Conservation (phyloP, 148 eudicot species). For the Chenopodium album region DNA sequence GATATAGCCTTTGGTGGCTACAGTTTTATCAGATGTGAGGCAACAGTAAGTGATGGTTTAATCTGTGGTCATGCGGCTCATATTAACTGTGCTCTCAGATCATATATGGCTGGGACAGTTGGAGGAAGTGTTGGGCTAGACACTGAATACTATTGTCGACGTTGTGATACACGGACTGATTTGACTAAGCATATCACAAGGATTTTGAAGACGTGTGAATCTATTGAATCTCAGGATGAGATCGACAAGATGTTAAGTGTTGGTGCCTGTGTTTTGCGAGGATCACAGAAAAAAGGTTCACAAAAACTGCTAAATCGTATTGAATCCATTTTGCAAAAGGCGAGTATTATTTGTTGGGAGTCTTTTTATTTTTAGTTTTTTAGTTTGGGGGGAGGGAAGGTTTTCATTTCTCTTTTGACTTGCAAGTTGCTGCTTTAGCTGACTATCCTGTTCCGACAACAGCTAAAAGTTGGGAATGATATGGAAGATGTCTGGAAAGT, state of each 20-base stretch:
- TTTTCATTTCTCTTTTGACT: not conserved
- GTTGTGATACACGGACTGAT: constrained; percentile 82
- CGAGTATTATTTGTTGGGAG: constrained; percentile 28
- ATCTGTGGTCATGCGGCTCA: constrained; percentile 86
- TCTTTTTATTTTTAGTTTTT: too few relatives aligned
- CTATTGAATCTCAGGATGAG: constrained; percentile 46
- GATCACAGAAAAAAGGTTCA: constrained; percentile 56
- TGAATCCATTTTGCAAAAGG: constrained; percentile 61
- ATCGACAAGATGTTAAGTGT: constrained; percentile 51
- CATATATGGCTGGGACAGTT: constrained; percentile 88
- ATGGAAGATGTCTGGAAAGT: constrained; percentile 49
- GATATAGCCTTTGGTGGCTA: constrained; percentile 50
- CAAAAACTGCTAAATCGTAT: constrained; percentile 47
- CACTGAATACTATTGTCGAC: constrained; percentile 85
- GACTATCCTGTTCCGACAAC: constrained; percentile 29
- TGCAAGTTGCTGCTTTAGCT: constrained; percentile 10
- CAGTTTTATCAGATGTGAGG: constrained; percentile 71
- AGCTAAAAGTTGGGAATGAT: constrained; percentile 51
- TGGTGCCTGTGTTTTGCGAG: constrained; percentile 56
- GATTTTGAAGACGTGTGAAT: constrained; percentile 55
- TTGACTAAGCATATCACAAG: constrained; percentile 54
- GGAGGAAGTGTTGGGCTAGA: constrained; percentile 83
- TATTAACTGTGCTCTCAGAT: constrained; percentile 69
- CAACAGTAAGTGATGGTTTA: constrained; percentile 33
- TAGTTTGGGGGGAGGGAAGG: not conserved